Evolutionary conservation across 2,329 filamentous ascomycete genomes (phyloP).

Genomic region (Lecanosticta acicola): DNA sequence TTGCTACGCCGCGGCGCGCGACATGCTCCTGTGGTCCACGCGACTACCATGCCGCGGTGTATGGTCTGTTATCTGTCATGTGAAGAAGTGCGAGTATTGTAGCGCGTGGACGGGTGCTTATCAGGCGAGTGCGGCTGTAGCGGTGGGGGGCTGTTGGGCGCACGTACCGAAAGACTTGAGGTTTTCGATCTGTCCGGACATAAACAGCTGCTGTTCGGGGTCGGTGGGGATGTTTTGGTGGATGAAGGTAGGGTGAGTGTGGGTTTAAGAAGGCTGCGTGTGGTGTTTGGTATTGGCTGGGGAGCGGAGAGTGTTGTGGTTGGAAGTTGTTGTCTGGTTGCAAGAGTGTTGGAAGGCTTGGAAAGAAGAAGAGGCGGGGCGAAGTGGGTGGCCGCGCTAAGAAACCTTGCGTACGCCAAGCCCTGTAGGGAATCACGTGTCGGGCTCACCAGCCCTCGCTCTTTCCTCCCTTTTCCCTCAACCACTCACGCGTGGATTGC

Average conservation of each 20-base stretch:
- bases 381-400: background rate
- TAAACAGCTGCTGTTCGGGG: conserved; percentile 16
- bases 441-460: no score
- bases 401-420: background rate
- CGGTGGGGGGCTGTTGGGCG: conserved; percentile 9
- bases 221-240: conserved; percentile 5
- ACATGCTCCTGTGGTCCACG: background rate
- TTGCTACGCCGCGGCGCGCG: background rate
- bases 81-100: background rate
- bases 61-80: background rate
- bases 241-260: conserved; percentile 4
- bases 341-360: conserved; percentile 2
- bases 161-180: conserved; percentile 24
- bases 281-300: conserved; percentile 2
- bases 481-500: no score
- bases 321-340: background rate
- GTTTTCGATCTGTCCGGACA: conserved; percentile 23
- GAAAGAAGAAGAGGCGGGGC: conserved; percentile 2
- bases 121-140: conserved; percentile 6
- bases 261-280: background rate
- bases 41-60: background rate
- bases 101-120: conserved; percentile 9
- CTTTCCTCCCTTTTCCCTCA: no score
- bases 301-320: background rate
- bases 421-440: no score